Base-by-base conservation (phyloP, 2,329 filamentous ascomycete species). In the Xylaria sp. region DNA sequence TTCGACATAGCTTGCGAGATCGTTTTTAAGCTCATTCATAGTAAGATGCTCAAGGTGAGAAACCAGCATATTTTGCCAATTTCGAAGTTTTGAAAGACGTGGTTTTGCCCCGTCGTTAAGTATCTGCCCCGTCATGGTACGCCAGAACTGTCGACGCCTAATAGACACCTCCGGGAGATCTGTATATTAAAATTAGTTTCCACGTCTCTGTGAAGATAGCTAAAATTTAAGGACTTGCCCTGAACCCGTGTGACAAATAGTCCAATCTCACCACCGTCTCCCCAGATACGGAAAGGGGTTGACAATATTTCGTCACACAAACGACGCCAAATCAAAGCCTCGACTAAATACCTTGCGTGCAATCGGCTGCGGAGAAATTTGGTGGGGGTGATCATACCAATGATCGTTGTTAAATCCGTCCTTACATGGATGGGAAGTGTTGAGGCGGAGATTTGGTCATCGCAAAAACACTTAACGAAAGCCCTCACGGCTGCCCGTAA, bases 281-380 rank as follows among this genome's bases (percentile, higher is more conserved):
- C 59, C 54, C 54, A 62, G 4, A 58, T 48, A 3, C 1, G 0
- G 13, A 62, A 62, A 43, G 59, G 59, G 4, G 27, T 43, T 0
- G 27, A 3, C 3, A 62, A 11, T 4, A 54, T 5, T 2, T 3
- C 0, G 2, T 13, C 13, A 6, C 13, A 41, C 4, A 62, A 19
- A 21, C 40, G 2, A 9, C 35, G 41, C 59, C 59, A 62, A 19
- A 62, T 54, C 1, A 54, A n/a, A 3, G 40, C 54, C 29, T 62
- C 46, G 7, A 48, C 21, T 4, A 58, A 44, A 17, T 47, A 54
- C 21, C 41, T 47, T 43, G 54, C 54, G 37, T 62, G 54, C 3
- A 53, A 8, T 1, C 19, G 1, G 23, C 54, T 62, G 8, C 9
- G 33, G n/a, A 62, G 59, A 17, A 58, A 4, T 10, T 17, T 6